A percentile compares a stretch with the other conserved stretches of the same genome.
These are phyloP conservation scores for Chrysoporthe deuterocubensis DNA, from an alignment of 2,329 filamentous ascomycete species.

Conservation along the genomic window DNA sequence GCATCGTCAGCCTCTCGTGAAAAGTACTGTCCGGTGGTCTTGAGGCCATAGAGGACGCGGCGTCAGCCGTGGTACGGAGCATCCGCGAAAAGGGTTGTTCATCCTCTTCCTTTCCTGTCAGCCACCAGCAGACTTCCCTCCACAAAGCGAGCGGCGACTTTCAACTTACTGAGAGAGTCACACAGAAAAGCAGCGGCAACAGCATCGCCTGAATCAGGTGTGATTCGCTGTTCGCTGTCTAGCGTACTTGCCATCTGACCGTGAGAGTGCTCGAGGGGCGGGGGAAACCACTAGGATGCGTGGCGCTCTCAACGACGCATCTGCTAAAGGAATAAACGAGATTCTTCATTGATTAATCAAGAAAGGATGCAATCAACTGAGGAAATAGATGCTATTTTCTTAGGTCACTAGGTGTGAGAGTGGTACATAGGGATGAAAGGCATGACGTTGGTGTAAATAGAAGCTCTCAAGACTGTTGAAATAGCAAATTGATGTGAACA, in stretches of 20 bases:
- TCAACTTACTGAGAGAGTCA: neutral
- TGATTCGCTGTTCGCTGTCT: neutral
- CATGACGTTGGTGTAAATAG: too few species aligned
- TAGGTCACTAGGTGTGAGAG: neutral
- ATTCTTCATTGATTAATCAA: neutral
- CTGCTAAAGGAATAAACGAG: neutral
- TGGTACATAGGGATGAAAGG: neutral
- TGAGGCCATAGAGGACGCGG: neutral
- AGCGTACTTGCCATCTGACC: neutral
- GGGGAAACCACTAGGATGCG: neutral
- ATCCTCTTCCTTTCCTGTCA: neutral
- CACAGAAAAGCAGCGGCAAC: too few species aligned
- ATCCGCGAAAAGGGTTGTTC: neutral
- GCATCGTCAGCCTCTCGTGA: neutral
- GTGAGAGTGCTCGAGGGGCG: neutral
- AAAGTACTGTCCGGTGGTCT: neutral
- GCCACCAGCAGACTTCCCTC: neutral
- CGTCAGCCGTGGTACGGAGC: neutral
- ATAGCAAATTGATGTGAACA: neutral
- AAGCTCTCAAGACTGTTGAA: neutral
- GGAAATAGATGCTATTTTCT: neutral
- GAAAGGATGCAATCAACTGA: neutral
- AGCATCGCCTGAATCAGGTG: too few species aligned
- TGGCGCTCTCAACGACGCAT: neutral
- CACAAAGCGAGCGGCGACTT: neutral